A percentile compares a stretch with the other conserved stretches of the same genome.
These are phyloP conservation scores for Collybiopsis confluens DNA, from an alignment of 768 basidiomycete genomes.

Conservation along the genomic window DNA sequence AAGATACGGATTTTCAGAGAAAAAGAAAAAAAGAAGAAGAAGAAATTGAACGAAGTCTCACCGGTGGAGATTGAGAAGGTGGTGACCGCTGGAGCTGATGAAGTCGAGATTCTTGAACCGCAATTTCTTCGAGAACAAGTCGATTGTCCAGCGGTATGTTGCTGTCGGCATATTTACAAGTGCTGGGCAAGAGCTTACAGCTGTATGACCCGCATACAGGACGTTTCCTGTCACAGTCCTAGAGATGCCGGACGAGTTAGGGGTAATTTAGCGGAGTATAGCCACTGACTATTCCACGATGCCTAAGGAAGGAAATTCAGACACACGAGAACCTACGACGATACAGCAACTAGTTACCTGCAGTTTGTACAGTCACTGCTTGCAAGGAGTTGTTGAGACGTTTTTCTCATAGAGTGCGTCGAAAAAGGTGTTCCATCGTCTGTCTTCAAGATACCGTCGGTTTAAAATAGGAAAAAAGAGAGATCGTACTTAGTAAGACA, in stretches of 20 bases:
- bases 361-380: conserved; percentile 14
- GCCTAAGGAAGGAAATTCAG: background rate
- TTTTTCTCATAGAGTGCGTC: no score
- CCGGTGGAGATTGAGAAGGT: conserved; percentile 18
- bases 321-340: background rate
- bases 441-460: no score
- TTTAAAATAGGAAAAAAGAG: no score
- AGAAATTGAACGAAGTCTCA: conserved; percentile 4
- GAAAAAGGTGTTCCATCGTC: no score
- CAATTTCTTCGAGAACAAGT: conserved; percentile 26
- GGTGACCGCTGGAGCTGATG: conserved; percentile 12
- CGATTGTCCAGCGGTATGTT: conserved; percentile 4
- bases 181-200: conserved; percentile 10
- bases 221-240: conserved; percentile 17
- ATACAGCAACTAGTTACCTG: conserved; percentile 7
- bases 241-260: background rate
- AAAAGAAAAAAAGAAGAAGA: conserved; percentile 4
- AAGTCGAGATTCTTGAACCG: conserved; percentile 34
- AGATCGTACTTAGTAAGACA: no score
- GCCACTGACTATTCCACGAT: background rate
- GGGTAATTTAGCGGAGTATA: no score
- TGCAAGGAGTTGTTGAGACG: background rate
- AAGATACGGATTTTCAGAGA: background rate
- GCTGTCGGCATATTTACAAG: conserved; percentile 16
- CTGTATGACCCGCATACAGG: conserved; percentile 17